Base-by-base conservation (phyloP, 164 flowering plant genomes). In the Kalanchoe fedtschenkoi region DNA sequence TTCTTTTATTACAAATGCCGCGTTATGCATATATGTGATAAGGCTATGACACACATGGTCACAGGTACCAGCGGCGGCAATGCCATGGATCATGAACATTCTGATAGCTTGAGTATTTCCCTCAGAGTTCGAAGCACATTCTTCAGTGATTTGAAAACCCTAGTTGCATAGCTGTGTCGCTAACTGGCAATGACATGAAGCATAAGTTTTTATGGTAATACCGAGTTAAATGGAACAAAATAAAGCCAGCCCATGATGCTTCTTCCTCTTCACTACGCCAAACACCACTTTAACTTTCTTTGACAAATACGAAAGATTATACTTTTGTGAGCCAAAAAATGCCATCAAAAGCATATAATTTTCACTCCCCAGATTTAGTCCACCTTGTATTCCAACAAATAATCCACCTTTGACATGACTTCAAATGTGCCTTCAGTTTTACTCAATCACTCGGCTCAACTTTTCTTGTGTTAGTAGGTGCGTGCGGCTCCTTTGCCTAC, bases 101-200 rank as follows among this genome's bases (percentile, higher is more conserved):
- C n/a, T n/a, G n/a, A n/a, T n/a, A n/a, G n/a, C n/a, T n/a, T n/a
- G n/a, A n/a, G n/a, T n/a, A n/a, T n/a, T n/a, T n/a, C n/a, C n/a
- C n/a, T n/a, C n/a, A n/a, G n/a, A n/a, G n/a, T n/a, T n/a, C n/a
- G n/a, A n/a, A n/a, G n/a, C n/a, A n/a, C n/a, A n/a, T n/a, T n/a
- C n/a, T n/a, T n/a, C n/a, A n/a, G n/a, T n/a, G n/a, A n/a, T n/a
- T n/a, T n/a, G n/a, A n/a, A n/a, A n/a, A n/a, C n/a, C n/a, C n/a
- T n/a, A n/a, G n/a, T n/a, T n/a, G n/a, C n/a, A n/a, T n/a, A n/a
- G n/a, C n/a, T n/a, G n/a, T n/a, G n/a, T n/a, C n/a, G n/a, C n/a
- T n/a, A n/a, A n/a, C n/a, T n/a, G n/a, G n/a, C n/a, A 22, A 47
- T 47, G 55, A 26, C 56, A 51, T 26, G 56, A 51, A 51, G 56